Evolutionary conservation across 331 rosid genomes (phyloP), one percentile per base, ranked within the genome.

Genomic region (Prunus yedoensis): DNA sequence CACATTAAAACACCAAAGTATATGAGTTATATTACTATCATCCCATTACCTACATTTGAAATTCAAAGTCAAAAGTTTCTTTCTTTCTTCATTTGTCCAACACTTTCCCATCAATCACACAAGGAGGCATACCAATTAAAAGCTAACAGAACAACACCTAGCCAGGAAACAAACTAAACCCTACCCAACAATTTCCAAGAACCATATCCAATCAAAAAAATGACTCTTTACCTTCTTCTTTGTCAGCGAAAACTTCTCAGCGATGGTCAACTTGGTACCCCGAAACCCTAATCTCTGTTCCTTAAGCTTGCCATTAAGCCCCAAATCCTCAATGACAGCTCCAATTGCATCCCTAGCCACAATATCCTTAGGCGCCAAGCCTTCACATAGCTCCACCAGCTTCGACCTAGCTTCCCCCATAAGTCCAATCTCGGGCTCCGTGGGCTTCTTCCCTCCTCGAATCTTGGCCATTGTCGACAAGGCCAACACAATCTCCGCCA

Each of bases 401-500:
- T 88, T 91, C n/a, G 73, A 75, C 82, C 92, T 81, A 14, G 98
- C 98, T 84, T 93, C 98, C 56, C 73, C 74, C 97, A 93, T 93
- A 45, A 93, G 85, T n/a, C 76, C 87, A 71, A 89, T 67, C 78
- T 93, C 98, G 1, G 62, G 81, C 15, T 87, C 94, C 41, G 88
- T 87, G 10, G 99, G 97, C 32, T 84, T 90, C 85, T 85, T 82
- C 1, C 97, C 95, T 0, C 81, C 97, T 10, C 99, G 93, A 75
- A 95, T 79, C 30, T 84, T 72, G 35, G 94, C 86, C 99, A 95
- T 88, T 1, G 97, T 83, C 11, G 97, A 92, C 83, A 95, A 58
- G 27, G 85, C 97, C 70, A 95, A 59, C 65, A 95, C 94, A 83
- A 92, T 90, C 90, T 92, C 97, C 73, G 99, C 99, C 68, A 95